Evolutionary conservation across 2,329 filamentous ascomycete species (phyloP).

Genomic region (Ceratocystis alfenasii): DNA sequence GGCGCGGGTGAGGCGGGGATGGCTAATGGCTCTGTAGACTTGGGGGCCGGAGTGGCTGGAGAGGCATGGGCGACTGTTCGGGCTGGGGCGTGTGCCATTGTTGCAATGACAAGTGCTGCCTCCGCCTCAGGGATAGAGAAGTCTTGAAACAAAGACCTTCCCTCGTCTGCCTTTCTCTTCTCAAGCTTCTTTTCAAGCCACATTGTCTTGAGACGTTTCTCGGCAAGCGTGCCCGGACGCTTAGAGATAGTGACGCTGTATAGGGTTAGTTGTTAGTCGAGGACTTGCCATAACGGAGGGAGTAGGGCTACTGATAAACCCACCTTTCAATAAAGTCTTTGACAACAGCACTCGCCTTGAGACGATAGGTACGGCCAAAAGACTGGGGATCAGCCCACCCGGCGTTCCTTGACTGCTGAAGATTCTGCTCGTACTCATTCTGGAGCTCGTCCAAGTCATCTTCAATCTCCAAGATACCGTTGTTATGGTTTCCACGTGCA

Average conservation of each 20-base stretch:
- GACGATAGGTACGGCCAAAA: constrained; percentile 52
- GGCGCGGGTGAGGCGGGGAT: constrained; percentile 20
- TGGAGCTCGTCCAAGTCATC: constrained; percentile 41
- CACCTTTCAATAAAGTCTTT: constrained; percentile 54
- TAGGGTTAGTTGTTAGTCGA: neutral
- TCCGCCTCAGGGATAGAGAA: constrained; percentile 11
- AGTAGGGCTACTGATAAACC: neutral
- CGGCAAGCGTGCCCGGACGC: constrained; percentile 12
- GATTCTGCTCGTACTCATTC: constrained; percentile 16
- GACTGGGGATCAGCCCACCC: constrained; percentile 47
- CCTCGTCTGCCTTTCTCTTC: neutral
- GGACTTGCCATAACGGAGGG: neutral
- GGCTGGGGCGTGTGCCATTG: neutral
- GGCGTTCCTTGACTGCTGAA: constrained; percentile 28
- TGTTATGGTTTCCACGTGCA: constrained; percentile 55
- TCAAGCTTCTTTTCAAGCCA: neutral
- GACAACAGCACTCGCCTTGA: constrained; percentile 53
- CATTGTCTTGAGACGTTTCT: constrained; percentile 12
- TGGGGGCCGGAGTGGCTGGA: constrained; percentile 7
- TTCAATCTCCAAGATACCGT: constrained; percentile 60
- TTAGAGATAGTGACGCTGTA: constrained; percentile 3
- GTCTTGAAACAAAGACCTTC: neutral
- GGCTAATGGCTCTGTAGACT: neutral
- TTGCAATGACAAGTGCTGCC: constrained; percentile 15
- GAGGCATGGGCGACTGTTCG: neutral